Conservation (phyloP, 2,329 filamentous ascomycete species). For the Arthrobotrys sinensis region DNA sequence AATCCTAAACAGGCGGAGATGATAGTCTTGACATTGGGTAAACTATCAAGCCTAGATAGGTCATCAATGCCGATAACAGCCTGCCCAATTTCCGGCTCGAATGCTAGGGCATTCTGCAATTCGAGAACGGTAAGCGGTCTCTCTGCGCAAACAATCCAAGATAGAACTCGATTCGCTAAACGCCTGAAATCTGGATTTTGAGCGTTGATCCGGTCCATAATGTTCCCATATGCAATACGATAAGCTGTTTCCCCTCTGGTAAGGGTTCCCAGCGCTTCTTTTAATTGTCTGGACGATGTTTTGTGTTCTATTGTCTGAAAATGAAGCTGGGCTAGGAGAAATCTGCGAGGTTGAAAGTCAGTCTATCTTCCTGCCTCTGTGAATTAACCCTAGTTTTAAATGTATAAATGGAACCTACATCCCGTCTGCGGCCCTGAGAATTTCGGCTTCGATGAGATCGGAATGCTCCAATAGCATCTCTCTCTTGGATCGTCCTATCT, state of each 20-base stretch:
- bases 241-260: conserved; percentile 41
- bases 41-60: not conserved
- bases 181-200: conserved; percentile 8
- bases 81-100: not conserved
- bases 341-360: conserved; percentile 54
- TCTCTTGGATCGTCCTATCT: not conserved
- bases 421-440: not conserved
- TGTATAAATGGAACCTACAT: not conserved
- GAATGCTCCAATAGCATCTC: not conserved
- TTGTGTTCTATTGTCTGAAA: conserved; percentile 66
- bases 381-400: not conserved
- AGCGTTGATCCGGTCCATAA: conserved; percentile 10
- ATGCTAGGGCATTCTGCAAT: conserved; percentile 19
- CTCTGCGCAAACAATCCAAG: conserved; percentile 12
- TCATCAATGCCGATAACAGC: not conserved
- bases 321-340: conserved; percentile 68
- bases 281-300: conserved; percentile 66
- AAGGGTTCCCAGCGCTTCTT: conserved; percentile 65
- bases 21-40: conserved; percentile 1
- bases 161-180: not conserved
- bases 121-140: not conserved
- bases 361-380: not conserved
- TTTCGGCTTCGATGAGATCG: not conserved
- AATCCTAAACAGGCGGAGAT: conserved; percentile 64
- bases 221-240: not conserved